These are phyloP conservation scores for Aspergillus udagawae DNA, from an alignment of 2,329 filamentous ascomycete genomes.

Conservation along the genomic window DNA sequence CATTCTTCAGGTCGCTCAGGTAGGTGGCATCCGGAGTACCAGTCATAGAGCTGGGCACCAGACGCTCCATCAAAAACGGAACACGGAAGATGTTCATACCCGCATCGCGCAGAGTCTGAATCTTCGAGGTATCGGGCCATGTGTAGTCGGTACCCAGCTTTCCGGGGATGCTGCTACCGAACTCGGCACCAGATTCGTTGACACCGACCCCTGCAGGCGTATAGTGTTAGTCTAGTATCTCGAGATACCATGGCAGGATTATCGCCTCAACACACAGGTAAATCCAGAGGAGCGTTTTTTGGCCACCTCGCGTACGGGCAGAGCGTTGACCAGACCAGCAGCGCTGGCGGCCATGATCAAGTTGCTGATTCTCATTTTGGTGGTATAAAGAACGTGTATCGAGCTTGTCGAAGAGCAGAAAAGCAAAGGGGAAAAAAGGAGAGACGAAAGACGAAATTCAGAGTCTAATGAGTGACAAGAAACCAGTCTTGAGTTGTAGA, in stretches of 20 bases:
- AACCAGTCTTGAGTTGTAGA: slow-evolving; percentile 18
- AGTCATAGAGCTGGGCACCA: slow-evolving; percentile 45
- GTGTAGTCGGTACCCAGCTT: slow-evolving; percentile 55
- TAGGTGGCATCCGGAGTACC: slow-evolving; percentile 41
- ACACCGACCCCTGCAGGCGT: slow-evolving; percentile 39
- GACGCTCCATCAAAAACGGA: slow-evolving; percentile 54
- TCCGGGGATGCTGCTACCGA: slow-evolving; percentile 58
- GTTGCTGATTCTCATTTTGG: slow-evolving; percentile 28
- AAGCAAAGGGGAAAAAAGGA: slow-evolving; percentile 10
- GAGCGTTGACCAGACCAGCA: slow-evolving; percentile 23
- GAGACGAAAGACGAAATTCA: slow-evolving; percentile 9
- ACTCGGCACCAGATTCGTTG: slow-evolving; percentile 61
- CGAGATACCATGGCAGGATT: background rate
- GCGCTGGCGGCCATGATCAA: slow-evolving; percentile 27
- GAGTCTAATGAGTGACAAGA: slow-evolving; percentile 9
- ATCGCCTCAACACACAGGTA: slow-evolving; percentile 15
- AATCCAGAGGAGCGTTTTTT: slow-evolving; percentile 26
- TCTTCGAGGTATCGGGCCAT: slow-evolving; percentile 53
- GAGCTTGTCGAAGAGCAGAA: slow-evolving; percentile 16
- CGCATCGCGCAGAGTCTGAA: slow-evolving; percentile 48
- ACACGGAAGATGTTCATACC: slow-evolving; percentile 60
- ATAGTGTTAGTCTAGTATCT: background rate
- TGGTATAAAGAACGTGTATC: slow-evolving; percentile 17
- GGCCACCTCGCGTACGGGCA: slow-evolving; percentile 17
- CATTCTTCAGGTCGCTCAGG: slow-evolving; percentile 37